These are phyloP conservation scores for Gremmenia infestans DNA, from an alignment of 2,329 filamentous ascomycete genomes.

Conservation along the genomic window DNA sequence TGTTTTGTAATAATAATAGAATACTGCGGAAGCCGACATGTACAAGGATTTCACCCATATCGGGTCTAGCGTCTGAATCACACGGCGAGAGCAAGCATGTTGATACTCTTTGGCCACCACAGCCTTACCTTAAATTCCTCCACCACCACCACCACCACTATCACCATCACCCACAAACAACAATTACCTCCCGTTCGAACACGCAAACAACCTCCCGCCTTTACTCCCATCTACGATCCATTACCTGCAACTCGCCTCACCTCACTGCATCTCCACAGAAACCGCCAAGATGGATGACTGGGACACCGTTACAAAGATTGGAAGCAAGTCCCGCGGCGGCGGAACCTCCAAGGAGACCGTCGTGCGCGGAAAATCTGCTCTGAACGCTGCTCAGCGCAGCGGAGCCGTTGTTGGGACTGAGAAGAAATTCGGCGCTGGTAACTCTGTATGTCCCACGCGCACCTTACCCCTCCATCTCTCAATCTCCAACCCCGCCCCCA, in stretches of 20 bases:
- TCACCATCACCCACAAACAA: conserved; percentile 1
- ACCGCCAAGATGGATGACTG: conserved; percentile 63
- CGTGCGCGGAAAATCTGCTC: conserved; percentile 71
- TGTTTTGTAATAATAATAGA: neutral
- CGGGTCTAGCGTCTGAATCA: conserved; percentile 18
- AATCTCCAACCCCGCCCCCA: neutral
- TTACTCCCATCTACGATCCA: conserved; percentile 6
- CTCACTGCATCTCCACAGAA: neutral
- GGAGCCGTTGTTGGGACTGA: conserved; percentile 77
- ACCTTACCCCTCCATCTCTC: neutral
- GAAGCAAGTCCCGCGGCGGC: conserved; percentile 71
- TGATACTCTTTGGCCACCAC: neutral
- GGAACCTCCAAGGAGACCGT: conserved; percentile 78
- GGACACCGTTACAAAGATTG: conserved; percentile 89
- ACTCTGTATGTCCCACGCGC: conserved; percentile 58
- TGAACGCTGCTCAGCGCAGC: conserved; percentile 84
- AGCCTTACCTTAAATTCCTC: conserved; percentile 7
- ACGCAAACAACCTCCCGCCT: conserved; percentile 9
- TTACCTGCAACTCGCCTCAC: neutral
- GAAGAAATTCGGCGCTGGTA: conserved; percentile 82
- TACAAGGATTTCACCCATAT: conserved; percentile 10
- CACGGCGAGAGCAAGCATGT: conserved; percentile 10
- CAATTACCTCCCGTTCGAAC: neutral
- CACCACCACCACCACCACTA: conserved; percentile 14
- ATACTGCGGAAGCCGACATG: conserved; percentile 1